Base-by-base conservation (phyloP, 164 flowering plant genomes). In the Macadamia tetraphylla region DNA sequence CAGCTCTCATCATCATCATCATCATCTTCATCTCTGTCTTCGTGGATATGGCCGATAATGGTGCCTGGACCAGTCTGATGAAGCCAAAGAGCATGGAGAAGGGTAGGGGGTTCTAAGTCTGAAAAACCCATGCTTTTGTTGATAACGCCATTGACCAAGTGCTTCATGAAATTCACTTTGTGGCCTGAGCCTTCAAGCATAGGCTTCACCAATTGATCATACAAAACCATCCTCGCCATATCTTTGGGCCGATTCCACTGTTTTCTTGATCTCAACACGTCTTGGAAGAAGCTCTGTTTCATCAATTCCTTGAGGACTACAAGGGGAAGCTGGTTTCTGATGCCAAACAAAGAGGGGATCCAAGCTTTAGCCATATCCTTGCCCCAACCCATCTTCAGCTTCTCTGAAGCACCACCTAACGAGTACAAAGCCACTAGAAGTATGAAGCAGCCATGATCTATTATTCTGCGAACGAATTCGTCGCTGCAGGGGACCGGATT, bases 291-390 rank as follows among this genome's bases (percentile, higher is more conserved):
- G 18, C 60, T 58, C 43, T 58, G 68, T 13, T 44, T 29, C 70
- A 67, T 67, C 7, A 46, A 17, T 3, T 58, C 56, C 2, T 67
- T 30, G 46, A 68, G 70, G 13, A 68, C 58, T 9, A 68, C 43
- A 31, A 68, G n/a, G 3, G 70, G 70, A 8, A 68, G 17, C 42
- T 68, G 70, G 48, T 68, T 68, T 2, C 58, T 53, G 2, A 68
- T 63, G 52, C 11, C 32, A 49, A 68, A 68, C 31, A 68, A 23
- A 14, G 64, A 60, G 7, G 14, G 0, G 14, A 63, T 18, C 29
- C 57, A 53, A 0, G 6, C 2, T 14, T 53, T 17, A 17, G 14
- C 15, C 57, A 1, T 11, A 14, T 11, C 3, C 57, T 53, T 14
- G 57, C 18, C 1, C 57, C 57, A 53, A 14, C 6, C 57, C 1